Evolutionary conservation across 768 basidiomycete genomes (phyloP), one percentile per base, ranked within the genome.

Genomic region (Russula sp.): DNA sequence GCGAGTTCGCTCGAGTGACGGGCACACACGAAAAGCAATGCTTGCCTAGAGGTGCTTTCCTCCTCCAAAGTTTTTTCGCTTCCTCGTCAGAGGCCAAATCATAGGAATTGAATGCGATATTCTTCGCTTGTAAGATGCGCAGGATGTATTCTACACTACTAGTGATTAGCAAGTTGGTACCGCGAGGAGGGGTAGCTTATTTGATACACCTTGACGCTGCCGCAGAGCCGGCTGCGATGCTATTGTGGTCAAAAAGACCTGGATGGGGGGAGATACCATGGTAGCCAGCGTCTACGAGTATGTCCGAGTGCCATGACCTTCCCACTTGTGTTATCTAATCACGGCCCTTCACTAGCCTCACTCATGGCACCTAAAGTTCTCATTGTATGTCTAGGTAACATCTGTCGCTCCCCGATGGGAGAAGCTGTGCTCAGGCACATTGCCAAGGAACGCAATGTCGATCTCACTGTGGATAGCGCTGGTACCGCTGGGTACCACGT

Each of bases 391-490:
- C 73, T 91, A 60, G 89, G 89, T 13, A 92, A 92, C 70, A 91
- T 92, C 61, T 92, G 92, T 70, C 86, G 93, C 38, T 93, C 90
- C 25, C 93, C 93, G 0, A 91, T 96, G 84, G 93, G 92, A 35
- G 91, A 94, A 75, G 93, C 92, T 2, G 89, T 95, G 25, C 78
- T 95, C 35, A 78, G 75, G 62, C 79, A 90, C 57, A 79, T 84
- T 60, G 89, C 88, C 9, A 73, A 77, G 52, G 79, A 84, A 67
- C 83, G 88, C 38, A 83, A 83, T 13, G 69, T 90, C 43, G 79
- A 86, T 52, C 78, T 94, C 63, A 68, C 72, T 13, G 87, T 94
- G 35, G 91, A 94, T 67, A 92, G 90, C 54, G 88, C 87, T 66
- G 93, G 93, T 1, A 96, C 92, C 1, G 85, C 83, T 10, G 86